Conservation (phyloP, 371 early-diverging fungal species). For the Lichtheimia hyalospora region DNA sequence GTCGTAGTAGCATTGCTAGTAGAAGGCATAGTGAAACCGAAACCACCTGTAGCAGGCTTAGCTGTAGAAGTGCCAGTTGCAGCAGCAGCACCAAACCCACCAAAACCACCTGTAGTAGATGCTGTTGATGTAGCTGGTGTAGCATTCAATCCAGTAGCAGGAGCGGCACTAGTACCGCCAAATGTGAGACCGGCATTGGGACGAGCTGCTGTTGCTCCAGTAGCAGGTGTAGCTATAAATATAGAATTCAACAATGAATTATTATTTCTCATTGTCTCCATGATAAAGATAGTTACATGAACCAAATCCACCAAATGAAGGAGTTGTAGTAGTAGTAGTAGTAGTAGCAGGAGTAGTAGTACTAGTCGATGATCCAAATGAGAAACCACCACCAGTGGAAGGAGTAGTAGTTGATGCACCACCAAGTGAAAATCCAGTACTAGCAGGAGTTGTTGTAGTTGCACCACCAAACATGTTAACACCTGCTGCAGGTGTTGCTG, state of each 20-base stretch:
- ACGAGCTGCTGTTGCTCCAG: constrained; percentile 1
- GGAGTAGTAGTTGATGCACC: neutral
- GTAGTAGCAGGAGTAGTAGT: neutral
- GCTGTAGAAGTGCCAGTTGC: neutral
- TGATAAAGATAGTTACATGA: neutral
- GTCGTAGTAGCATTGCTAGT: constrained; percentile 7
- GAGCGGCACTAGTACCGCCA: no score
- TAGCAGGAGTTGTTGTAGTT: constrained; percentile 2
- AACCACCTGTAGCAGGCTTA: constrained; percentile 11
- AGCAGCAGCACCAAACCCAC: constrained; percentile 13
- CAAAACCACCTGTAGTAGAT: constrained; percentile 14
- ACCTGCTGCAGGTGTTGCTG: constrained; percentile 13
- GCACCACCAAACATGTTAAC: constrained; percentile 6
- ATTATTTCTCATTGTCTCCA: no score
- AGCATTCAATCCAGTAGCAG: no score
- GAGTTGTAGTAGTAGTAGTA: neutral
- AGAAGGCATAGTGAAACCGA: constrained; percentile 5
- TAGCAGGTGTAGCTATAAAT: neutral
- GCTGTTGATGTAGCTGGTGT: neutral
- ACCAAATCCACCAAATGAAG: neutral
- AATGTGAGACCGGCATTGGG: constrained; percentile 1
- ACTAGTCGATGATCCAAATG: neutral
- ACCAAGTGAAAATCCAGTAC: constrained; percentile 9
- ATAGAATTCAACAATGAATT: neutral
- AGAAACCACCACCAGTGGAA: neutral